Evolutionary conservation across 2,329 filamentous ascomycete genomes (phyloP), one percentile per base, ranked within the genome.

Genomic region (Venturia oleaginea): DNA sequence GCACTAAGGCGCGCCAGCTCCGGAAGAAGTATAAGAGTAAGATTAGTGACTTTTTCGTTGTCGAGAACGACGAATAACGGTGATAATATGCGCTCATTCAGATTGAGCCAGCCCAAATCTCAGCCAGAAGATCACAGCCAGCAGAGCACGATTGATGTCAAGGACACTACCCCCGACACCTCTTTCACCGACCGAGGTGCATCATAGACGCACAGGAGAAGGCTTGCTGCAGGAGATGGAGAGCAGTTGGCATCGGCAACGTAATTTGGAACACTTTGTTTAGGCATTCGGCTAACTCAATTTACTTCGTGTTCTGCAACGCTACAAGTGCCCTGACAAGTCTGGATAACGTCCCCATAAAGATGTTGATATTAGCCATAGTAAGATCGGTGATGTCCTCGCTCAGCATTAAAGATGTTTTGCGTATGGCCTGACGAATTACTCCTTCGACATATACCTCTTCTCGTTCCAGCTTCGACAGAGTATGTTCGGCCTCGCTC

Each of bases 341-440:
- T 64, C 59, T 64, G 34, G 63, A 66, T 61, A 59, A 59, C 61
- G 54, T 66, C 4, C 40, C 62, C 38, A 66, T 64, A 66, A 64
- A 64, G 64, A 17, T 66, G 42, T 66, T 66, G 32, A 66, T 66
- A 3, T 66, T 37, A 62, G 34, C 59, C 3, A 66, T 42, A 51
- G 60, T 37, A 65, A 62, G 63, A 59, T 59, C 37, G 62, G 40
- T 66, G 43, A 65, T 66, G 62, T 65, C 46, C 63, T 66, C 55
- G 63, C 65, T 66, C 32, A 65, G 65, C 42, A 66, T 66, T 54
- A 65, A 37, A 6, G 60, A 66, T 66, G 63, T 38, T 38, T 66
- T 66, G 65, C 38, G 42, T 59, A 65, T 66, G 59, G 40, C 65
- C 65, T 65, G 51, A 38, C 60, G 60, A 66, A 66, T 63, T 59